Evolutionary conservation across 2,329 filamentous ascomycete species (phyloP).

Genomic region (Cercospora sp.): DNA sequence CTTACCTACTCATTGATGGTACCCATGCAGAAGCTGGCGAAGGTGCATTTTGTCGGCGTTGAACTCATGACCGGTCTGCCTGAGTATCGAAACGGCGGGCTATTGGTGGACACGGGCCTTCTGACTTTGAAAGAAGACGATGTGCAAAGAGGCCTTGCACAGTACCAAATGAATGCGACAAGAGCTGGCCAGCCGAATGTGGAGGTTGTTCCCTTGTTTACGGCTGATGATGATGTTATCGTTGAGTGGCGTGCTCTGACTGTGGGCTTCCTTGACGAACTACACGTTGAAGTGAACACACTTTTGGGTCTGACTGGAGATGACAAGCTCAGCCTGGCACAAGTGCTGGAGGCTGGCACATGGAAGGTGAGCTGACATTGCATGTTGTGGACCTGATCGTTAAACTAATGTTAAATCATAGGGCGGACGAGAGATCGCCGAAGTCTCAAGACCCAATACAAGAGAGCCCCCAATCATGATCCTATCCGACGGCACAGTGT

Average conservation of each 20-base stretch:
- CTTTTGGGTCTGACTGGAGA: conserved; percentile 67
- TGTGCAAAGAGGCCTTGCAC: conserved; percentile 67
- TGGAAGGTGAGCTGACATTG: conserved; percentile 74
- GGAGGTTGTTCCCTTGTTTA: conserved; percentile 73
- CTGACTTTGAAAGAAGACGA: conserved; percentile 73
- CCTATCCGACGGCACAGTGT: conserved; percentile 92
- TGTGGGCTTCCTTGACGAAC: conserved; percentile 71
- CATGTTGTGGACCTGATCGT: background rate
- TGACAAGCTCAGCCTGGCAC: conserved; percentile 73
- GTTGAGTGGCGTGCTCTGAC: conserved; percentile 78
- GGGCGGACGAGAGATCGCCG: conserved; percentile 94
- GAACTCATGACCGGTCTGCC: conserved; percentile 86
- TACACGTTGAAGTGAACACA: conserved; percentile 68
- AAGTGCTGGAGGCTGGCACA: conserved; percentile 91
- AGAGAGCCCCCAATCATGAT: conserved; percentile 97
- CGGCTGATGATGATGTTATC: conserved; percentile 72
- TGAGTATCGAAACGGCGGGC: conserved; percentile 87
- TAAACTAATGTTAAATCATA: conserved; percentile 39
- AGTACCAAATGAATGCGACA: conserved; percentile 69
- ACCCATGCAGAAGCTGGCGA: conserved; percentile 78
- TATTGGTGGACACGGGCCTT: conserved; percentile 83
- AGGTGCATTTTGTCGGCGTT: conserved; percentile 76
- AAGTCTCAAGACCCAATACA: conserved; percentile 92
- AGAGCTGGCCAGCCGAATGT: conserved; percentile 70
- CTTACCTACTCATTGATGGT: conserved; percentile 92